These are phyloP conservation scores for Graphiopsis chlorocephala DNA, from an alignment of 2,329 filamentous ascomycete species.

Conservation along the genomic window DNA sequence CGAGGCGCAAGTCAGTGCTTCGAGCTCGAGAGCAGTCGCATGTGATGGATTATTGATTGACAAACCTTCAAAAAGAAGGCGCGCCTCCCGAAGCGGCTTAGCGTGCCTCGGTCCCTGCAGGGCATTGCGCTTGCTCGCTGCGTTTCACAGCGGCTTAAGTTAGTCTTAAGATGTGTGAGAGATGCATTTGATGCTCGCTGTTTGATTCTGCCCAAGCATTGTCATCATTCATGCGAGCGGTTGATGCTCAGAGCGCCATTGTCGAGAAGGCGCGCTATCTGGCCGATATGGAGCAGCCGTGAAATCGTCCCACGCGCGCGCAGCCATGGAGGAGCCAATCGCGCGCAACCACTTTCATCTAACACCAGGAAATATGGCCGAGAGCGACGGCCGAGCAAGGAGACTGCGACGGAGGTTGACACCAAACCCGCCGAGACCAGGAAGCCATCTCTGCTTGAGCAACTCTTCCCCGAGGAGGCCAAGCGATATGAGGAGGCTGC, in stretches of 20 bases:
- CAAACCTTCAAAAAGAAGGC: conserved; percentile 4
- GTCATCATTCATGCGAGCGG: conserved; percentile 17
- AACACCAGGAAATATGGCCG: not conserved
- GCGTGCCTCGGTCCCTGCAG: not conserved
- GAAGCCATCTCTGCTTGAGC: conserved; percentile 43
- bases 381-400: not conserved
- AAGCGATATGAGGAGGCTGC: conserved; percentile 27
- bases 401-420: not conserved
- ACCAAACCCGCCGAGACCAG: conserved; percentile 14
- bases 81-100: not conserved
- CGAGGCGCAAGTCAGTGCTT: not conserved
- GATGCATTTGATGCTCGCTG: not conserved
- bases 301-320: conserved; percentile 9
- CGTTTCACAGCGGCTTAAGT: not conserved
- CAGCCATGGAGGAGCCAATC: conserved; percentile 7
- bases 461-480: conserved; percentile 56
- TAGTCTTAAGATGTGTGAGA: not conserved
- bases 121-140: not conserved
- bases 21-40: not conserved
- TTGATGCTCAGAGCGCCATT: conserved; percentile 27
- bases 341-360: conserved; percentile 6
- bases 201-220: not conserved
- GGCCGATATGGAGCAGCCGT: conserved; percentile 15
- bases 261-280: conserved; percentile 14
- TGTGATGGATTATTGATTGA: too few relatives aligned